Percentiles rank a stretch among this genome's conserved stretches.
These are phyloP conservation scores for Brassica balearica DNA, from an alignment of 441 rosid genomes.

Conservation along the genomic window DNA sequence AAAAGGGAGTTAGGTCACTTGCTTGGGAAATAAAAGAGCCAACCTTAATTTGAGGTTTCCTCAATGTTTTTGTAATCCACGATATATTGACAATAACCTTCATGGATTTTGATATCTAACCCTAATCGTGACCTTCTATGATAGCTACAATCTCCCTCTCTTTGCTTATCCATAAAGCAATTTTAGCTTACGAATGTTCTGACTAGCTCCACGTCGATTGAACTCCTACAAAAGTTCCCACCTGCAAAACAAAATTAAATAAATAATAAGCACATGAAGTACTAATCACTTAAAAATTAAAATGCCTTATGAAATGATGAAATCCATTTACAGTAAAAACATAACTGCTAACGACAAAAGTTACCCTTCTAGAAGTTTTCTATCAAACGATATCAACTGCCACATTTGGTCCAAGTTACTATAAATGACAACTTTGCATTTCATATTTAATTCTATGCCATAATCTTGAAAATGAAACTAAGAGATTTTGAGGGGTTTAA, in stretches of 20 bases:
- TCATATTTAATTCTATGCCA: conserved; percentile 25
- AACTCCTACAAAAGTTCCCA: conserved; percentile 16
- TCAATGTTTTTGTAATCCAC: conserved; percentile 19
- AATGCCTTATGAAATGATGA: conserved; percentile 31
- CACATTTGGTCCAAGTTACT: conserved; percentile 17
- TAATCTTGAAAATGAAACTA: conserved; percentile 22
- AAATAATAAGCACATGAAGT: conserved; percentile 21
- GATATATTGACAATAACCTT: conserved; percentile 26
- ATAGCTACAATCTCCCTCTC: conserved; percentile 44
- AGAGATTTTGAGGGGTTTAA: conserved; percentile 29
- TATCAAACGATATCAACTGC: conserved; percentile 15
- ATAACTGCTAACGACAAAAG: conserved; percentile 3
- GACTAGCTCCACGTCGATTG: conserved; percentile 38
- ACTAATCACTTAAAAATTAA: conserved; percentile 29
- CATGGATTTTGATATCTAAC: conserved; percentile 48
- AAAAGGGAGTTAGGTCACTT: conserved; percentile 43
- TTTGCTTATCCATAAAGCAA: conserved; percentile 44
- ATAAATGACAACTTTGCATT: conserved; percentile 4
- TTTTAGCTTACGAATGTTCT: conserved; percentile 35
- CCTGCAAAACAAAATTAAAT: conserved; percentile 29
- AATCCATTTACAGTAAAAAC: conserved; percentile 13
- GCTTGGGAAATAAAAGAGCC: conserved; percentile 42
- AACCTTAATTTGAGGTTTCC: conserved; percentile 36
- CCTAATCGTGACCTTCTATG: conserved; percentile 45
- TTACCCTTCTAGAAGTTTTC: conserved; percentile 6